Evolutionary conservation across 495 filamentous ascomycete species (phyloP), one percentile per base, ranked within the genome.

Genomic region (Aspergillus baeticus): DNA sequence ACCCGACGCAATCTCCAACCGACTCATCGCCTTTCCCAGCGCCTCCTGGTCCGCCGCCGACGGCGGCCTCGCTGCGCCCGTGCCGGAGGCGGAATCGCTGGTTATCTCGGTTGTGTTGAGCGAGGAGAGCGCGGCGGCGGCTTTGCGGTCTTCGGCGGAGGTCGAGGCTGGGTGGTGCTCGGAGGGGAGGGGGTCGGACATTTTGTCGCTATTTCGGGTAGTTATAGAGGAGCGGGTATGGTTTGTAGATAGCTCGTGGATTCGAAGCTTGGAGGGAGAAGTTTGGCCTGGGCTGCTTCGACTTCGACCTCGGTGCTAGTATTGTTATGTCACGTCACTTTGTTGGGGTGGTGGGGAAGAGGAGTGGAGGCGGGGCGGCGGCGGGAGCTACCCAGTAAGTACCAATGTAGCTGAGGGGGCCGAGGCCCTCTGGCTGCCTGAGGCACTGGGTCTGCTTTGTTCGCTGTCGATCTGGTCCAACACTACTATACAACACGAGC

Each of bases 91-190:
- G 10, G 31, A 4, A 13, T 48, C 45, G 1, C 31, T 20, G 31
- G 46, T 23, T 10, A 73, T 66, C 49, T 87, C 88, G 53, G 85
- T 85, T 22, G 81, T 70, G 61, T 92, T 87, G 51, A 96, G 87
- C 52, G 84, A 83, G 58, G 83, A 85, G 63, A 96, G 84, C 15
- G 92, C 92, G 22, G 89, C 90, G 54, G 91, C 91, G 18, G 92
- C 89, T 73, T 94, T 96, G 70, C 91, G 89, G 75, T 94, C 92
- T 72, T 95, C 91, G 58, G 90, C 88, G 51, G 82, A 85, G 37
- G 85, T 75, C 39, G 87, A 84, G 21, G 82, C 72, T 81, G 63
- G 71, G 37, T 83, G 80, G 0, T 63, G 66, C 20, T 85, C 78
- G 42, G 84, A 61, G 85, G 91, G 58, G 82, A 91, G 84, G 34